These are phyloP conservation scores for Fomitopsis serialis DNA, from an alignment of 768 basidiomycete species.

Conservation along the genomic window DNA sequence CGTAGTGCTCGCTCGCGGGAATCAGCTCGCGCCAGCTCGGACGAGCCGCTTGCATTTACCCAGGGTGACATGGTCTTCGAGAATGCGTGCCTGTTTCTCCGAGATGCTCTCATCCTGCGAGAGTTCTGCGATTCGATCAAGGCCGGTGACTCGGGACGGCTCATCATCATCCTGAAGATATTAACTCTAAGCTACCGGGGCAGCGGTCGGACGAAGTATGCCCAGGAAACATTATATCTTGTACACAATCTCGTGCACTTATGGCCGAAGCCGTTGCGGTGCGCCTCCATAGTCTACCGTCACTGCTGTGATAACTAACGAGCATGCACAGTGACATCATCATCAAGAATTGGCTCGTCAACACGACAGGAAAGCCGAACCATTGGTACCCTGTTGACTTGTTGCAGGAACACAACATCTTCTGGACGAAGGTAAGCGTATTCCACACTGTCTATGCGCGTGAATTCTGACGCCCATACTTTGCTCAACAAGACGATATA, in stretches of 20 bases:
- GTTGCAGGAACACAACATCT: conserved; percentile 28
- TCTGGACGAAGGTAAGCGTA: conserved; percentile 26
- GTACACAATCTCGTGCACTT: conserved; percentile 13
- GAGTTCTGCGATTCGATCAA: conserved; percentile 26
- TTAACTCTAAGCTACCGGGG: conserved; percentile 21
- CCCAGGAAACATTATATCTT: conserved; percentile 13
- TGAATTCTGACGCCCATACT: neutral
- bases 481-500: conserved; percentile 15
- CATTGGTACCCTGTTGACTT: conserved; percentile 24
- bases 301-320: neutral
- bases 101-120: conserved; percentile 20
- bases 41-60: neutral
- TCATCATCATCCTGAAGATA: conserved; percentile 19
- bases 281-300: neutral
- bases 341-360: conserved; percentile 29
- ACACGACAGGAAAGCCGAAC: conserved; percentile 18
- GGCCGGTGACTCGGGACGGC: conserved; percentile 24
- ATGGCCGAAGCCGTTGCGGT: conserved; percentile 13
- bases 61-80: conserved; percentile 14
- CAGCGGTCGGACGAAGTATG: conserved; percentile 24
- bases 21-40: neutral
- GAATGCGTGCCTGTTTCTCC: conserved; percentile 24
- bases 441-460: too few species aligned
- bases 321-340: conserved; percentile 15
- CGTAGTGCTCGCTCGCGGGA: conserved; percentile 2